Evolutionary conservation across 768 basidiomycete genomes (phyloP), one percentile per base, ranked within the genome.

Genomic region (Asterophora parasitica): DNA sequence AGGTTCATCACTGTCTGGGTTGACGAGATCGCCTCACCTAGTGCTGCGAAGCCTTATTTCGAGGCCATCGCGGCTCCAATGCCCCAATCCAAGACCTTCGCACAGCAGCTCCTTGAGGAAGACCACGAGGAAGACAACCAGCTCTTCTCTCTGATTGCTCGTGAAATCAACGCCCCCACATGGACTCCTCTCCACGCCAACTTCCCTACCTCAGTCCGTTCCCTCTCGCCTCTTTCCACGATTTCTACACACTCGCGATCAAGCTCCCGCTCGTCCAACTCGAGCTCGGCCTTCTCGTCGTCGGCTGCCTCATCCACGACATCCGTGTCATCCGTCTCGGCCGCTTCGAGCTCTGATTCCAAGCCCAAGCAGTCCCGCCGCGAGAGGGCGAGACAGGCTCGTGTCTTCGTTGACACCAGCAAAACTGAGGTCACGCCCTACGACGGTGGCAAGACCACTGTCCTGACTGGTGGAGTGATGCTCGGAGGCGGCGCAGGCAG

Each of bases 381-480:
- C 50, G 86, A 88, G 64, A 77, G 75, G 42, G 78, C 79, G 7
- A 76, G 82, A 53, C 82, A 83, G 62, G 77, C 77, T 17, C 81
- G 79, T 53, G 84, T 90, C 56, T 88, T 76, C 60, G 65, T 91
- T 46, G 88, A 91, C 65, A 78, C 73, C 16, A 67, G 82, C 59
- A 90, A 83, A 73, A 88, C 67, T 45, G 85, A 85, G 37, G 85
- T 90, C 53, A 90, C 88, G 39, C 85, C 85, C 58, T 91, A 91
- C 58, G 88, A 91, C 56, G 88, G 87, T 47, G 88, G 88, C 54
- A 89, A 88, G 76, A 91, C 88, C 44, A 89, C 88, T 23, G 88
- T 90, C 42, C 79, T 91, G 57, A 89, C 88, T 2, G 88, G 88
- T 48, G 88, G 88, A 54, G 88, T 90, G 55, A 91, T 91, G 88